Base-by-base conservation (phyloP, 1,284 basidiomycete species). In the Cryptococcus amylolentus region DNA sequence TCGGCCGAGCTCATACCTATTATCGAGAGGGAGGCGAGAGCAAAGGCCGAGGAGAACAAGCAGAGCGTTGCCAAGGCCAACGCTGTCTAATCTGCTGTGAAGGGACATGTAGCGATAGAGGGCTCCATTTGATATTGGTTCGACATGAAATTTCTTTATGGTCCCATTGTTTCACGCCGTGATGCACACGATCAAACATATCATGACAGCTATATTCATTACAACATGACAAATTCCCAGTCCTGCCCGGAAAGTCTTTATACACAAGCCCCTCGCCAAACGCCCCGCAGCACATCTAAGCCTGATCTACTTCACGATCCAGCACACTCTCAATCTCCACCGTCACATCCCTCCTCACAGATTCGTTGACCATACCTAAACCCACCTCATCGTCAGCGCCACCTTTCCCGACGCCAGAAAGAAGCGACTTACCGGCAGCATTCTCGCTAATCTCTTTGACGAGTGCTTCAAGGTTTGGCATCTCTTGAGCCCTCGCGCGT, bases 301-400 rank as follows among this genome's bases (percentile, higher is more conserved):
- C 70, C 46, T 68, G 62, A 59, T 75, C 73, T 14, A 73, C 71
- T 50, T 71, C 69, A 48, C 68, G 54, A 51, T 76, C 73, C 31
- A 76, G 52, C 2, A 66, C 70, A 20, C 64, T 65, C 54, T 73
- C 69, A 12, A 76, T 71, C 60, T 73, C 71, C 41, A 70, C 67
- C 18, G 66, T 51, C 10, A 76, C 66, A 20, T 70, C 69, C 38
- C 52, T 35, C 28, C 43, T 42, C 8, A 55, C 55, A 13, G 27
- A 44, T 7, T 55, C 54, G 5, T 38, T 49, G 10, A 59, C 45
- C 57, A 58, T 58, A 26, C 48, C 57, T 58, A 35, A n/a, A 69
- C 69, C 38, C 52, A 18, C 28, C 38, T 42, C 8, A 55, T 48
- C 8, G 27, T 45, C 7, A 52, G 49, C 5, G 37, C 41, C 9